phyloP scores from a whole-genome alignment of 1,284 basidiomycete species.

The Cutaneotrichosporon sp. region DNA sequence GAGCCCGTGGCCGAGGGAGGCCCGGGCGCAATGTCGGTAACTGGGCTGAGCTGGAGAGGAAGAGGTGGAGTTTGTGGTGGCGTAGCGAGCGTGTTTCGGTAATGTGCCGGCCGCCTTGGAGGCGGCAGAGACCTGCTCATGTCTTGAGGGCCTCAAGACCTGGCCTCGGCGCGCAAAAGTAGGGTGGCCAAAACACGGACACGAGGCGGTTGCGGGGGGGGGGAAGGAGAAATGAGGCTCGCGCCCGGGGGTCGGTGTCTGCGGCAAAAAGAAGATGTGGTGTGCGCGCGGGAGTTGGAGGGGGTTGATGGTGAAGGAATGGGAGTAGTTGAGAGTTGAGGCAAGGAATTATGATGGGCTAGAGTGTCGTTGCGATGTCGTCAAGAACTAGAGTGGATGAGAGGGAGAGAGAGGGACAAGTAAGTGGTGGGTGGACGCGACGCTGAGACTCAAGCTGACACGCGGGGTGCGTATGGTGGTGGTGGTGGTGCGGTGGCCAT shows the following conservation, averaged over 20 bases:
- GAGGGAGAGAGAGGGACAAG: no score
- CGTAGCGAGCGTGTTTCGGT: conserved; percentile 1
- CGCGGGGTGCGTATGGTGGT: no score
- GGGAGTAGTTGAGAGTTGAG: not conserved
- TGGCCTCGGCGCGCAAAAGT: conserved; percentile 2
- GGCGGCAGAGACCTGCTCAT: conserved; percentile 15
- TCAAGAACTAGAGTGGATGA: not conserved
- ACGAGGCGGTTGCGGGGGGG: not conserved
- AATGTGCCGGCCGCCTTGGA: conserved; percentile 10
- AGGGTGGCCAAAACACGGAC: conserved; percentile 3
- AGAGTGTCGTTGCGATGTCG: not conserved
- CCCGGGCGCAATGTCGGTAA: conserved; percentile 13
- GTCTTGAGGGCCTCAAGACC: conserved; percentile 11
- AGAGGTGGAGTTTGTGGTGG: conserved; percentile 4
- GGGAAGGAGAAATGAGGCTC: not conserved
- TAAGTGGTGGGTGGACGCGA: not conserved
- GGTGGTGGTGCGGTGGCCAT: no score
- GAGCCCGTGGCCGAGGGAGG: conserved; percentile 21
- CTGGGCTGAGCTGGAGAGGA: conserved; percentile 7
- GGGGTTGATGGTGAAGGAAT: not conserved
- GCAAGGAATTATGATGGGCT: not conserved
- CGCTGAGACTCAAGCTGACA: not conserved
- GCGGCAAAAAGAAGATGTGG: not conserved
- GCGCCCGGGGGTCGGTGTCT: no score
- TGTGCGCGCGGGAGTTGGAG: not conserved